Conservation (phyloP, 768 basidiomycete species). For the Leccinum boreale region DNA sequence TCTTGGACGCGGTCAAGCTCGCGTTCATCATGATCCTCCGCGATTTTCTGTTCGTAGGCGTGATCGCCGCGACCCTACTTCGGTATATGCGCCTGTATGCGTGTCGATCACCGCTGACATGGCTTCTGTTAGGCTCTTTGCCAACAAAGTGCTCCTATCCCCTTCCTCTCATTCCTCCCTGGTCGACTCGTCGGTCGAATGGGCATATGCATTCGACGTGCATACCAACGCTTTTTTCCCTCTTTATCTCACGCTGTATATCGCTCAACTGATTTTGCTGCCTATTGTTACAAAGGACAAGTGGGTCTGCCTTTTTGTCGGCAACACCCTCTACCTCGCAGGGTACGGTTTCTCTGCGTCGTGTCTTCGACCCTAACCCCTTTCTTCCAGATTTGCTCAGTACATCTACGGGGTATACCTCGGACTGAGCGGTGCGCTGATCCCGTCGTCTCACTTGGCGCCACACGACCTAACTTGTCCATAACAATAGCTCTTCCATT, state of each 20-base stretch:
- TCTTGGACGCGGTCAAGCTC: constrained; percentile 55
- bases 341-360: constrained; percentile 51
- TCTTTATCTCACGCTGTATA: constrained; percentile 83
- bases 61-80: constrained; percentile 69
- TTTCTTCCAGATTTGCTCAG: constrained; percentile 65
- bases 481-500: constrained; percentile 77
- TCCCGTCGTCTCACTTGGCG: constrained; percentile 1
- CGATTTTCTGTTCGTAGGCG: constrained; percentile 80
- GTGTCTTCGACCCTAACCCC: constrained; percentile 4
- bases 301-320: constrained; percentile 93
- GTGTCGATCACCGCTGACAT: constrained; percentile 12
- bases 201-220: constrained; percentile 95
- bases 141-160: constrained; percentile 68
- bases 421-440: constrained; percentile 66
- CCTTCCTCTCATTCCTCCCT: constrained; percentile 71
- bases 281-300: constrained; percentile 79
- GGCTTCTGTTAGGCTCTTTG: constrained; percentile 49
- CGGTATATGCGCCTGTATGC: constrained; percentile 46
- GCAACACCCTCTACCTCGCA: constrained; percentile 74
- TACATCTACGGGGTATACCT: constrained; percentile 91
- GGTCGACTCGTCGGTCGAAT: constrained; percentile 75
- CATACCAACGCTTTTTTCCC: constrained; percentile 98
- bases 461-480: constrained; percentile 7
- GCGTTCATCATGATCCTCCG: constrained; percentile 82
- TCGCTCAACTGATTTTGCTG: constrained; percentile 83